Evolutionary conservation across 495 filamentous ascomycete species (phyloP).

Genomic region (Neurospora sp.): DNA sequence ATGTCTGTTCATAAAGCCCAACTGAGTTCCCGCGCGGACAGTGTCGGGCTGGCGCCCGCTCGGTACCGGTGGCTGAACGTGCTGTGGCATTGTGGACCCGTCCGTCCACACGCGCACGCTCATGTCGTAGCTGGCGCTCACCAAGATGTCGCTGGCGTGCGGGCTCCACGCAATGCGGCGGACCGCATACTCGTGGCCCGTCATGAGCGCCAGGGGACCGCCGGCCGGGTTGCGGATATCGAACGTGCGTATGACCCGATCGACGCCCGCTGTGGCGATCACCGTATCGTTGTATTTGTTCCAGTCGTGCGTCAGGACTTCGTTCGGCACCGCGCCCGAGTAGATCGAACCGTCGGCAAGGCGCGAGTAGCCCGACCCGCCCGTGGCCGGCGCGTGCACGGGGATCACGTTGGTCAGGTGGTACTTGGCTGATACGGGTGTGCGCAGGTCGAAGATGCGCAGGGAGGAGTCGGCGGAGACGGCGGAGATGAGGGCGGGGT

Average conservation of each 20-base stretch:
- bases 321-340: conserved; percentile 36
- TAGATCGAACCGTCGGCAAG: conserved; percentile 22
- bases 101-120: conserved; percentile 89
- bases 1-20: conserved; percentile 83
- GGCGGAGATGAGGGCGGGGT: conserved; percentile 65
- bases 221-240: conserved; percentile 66
- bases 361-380: conserved; percentile 22
- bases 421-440: conserved; percentile 69
- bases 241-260: conserved; percentile 74
- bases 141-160: conserved; percentile 73
- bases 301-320: conserved; percentile 94
- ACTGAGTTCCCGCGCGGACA: conserved; percentile 48
- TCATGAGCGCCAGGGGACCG: conserved; percentile 61
- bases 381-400: conserved; percentile 50
- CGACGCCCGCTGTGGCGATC: conserved; percentile 84
- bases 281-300: conserved; percentile 88
- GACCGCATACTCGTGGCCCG: conserved; percentile 87
- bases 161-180: conserved; percentile 81
- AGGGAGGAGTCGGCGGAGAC: conserved; percentile 79
- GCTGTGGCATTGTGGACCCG: conserved; percentile 43
- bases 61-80: not conserved
- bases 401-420: conserved; percentile 70
- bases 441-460: conserved; percentile 81
- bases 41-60: conserved; percentile 13
- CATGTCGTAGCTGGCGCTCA: conserved; percentile 96